Base-by-base conservation (phyloP, 129 eudicot species). In the Escallonia rubra region DNA sequence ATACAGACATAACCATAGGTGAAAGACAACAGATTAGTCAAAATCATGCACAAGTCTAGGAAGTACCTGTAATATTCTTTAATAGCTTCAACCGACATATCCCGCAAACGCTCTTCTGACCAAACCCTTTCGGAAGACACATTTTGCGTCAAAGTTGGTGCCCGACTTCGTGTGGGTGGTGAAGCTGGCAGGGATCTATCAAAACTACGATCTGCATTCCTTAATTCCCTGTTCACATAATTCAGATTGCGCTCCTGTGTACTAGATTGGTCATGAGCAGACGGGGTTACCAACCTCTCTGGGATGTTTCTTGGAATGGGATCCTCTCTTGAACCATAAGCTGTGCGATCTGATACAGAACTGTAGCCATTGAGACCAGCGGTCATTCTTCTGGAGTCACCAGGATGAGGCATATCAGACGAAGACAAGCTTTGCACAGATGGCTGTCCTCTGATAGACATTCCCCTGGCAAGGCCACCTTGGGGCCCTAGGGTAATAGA, bases 391-490 rank as follows among this genome's bases (percentile, higher is more conserved):
- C 88, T 73, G 41, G 80, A 59, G 61, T 88, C 96, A 3, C 23
- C 23, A 49, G 76, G 59, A 74, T 64, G 66, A 52, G 82, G 67
- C 67, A 61, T 61, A 51, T 84, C 87, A 64, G 63, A 65, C 16
- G 60, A 48, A 2, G 80, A 78, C 39, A 70, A 16, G n/a, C 76
- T 72, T 41, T 67, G 75, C 62, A 81, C 61, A 3, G 84, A 68
- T 50, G 82, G 76, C 52, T 82, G 97, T 43, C 96, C 99, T 82
- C 90, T 82, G 73, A 69, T 74, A 38, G 96, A 86, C 99, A 93
- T 93, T 64, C 96, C 90, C 76, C 88, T 79, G 2, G 92, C 99
- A 67, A 93, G 89, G 59, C 96, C 99, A 44, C 99, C 99, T 79
- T 93, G 99, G 57, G 99, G 96, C 71, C 92, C 96, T 11, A 93